Conservation (phyloP, 2,329 filamentous ascomycete genomes). For the Bipolaris victoriae region DNA sequence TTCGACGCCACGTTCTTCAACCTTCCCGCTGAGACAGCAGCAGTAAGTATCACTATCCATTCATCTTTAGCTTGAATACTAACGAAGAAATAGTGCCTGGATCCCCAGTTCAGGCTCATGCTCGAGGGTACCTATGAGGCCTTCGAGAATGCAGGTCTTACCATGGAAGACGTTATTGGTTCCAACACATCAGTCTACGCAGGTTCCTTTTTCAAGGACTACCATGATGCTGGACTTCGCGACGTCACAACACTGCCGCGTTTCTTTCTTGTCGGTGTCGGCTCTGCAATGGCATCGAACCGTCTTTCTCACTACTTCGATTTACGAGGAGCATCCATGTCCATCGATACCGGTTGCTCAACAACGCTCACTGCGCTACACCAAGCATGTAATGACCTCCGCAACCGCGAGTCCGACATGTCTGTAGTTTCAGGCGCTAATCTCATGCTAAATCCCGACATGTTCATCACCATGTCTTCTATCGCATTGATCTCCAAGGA, state of each 20-base stretch:
- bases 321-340: conserved; percentile 25
- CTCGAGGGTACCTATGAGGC: conserved; percentile 42
- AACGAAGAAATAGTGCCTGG: conserved; percentile 14
- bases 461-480: not conserved
- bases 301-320: conserved; percentile 13
- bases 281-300: conserved; percentile 17
- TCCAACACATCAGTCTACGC: conserved; percentile 26
- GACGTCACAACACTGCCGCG: not conserved
- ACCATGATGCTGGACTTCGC: conserved; percentile 15
- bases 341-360: conserved; percentile 31
- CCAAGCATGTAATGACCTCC: conserved; percentile 26
- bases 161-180: conserved; percentile 13
- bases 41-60: not conserved
- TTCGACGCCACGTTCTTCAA: conserved; percentile 47
- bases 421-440: conserved; percentile 49
- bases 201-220: conserved; percentile 4
- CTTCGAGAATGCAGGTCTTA: conserved; percentile 44
- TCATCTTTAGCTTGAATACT: not conserved
- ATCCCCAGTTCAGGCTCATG: conserved; percentile 32
- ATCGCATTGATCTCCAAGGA: conserved; percentile 7
- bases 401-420: conserved; percentile 25
- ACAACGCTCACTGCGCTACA: conserved; percentile 20
- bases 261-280: not conserved
- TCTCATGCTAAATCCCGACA: conserved; percentile 34
- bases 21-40: conserved; percentile 24